Conservation (phyloP, 2,329 filamentous ascomycete species). For the Neopestalotiopsis rosae region DNA sequence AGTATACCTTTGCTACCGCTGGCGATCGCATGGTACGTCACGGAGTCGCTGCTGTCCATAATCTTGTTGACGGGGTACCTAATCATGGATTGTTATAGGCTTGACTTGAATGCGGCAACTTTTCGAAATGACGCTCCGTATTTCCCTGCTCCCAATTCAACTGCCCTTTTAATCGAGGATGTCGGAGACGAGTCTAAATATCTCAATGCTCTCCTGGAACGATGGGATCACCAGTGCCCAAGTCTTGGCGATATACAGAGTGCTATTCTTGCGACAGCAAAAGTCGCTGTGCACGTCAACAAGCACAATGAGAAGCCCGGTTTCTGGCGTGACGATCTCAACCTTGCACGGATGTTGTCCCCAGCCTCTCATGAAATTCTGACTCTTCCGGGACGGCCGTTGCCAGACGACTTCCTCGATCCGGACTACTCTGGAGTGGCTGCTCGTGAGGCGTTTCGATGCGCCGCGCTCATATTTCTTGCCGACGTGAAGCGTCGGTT, state of each 20-base stretch:
- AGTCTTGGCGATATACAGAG: constrained; percentile 29
- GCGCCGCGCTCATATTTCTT: constrained; percentile 33
- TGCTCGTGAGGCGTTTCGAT: constrained; percentile 32
- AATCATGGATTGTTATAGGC: constrained; percentile 22
- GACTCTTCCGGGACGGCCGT: constrained; percentile 28
- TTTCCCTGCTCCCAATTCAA: constrained; percentile 27
- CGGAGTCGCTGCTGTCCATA: neutral
- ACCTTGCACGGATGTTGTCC: constrained; percentile 28
- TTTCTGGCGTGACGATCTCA: constrained; percentile 34
- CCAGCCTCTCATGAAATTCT: constrained; percentile 33
- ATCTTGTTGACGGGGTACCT: neutral
- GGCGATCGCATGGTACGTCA: constrained; percentile 33
- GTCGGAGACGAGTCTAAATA: constrained; percentile 25
- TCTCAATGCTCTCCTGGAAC: constrained; percentile 26
- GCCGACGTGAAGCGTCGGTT: constrained; percentile 30
- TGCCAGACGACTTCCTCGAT: constrained; percentile 25
- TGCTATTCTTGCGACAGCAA: constrained; percentile 30
- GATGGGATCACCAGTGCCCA: constrained; percentile 29
- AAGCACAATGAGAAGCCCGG: constrained; percentile 18
- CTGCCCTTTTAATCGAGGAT: constrained; percentile 28
- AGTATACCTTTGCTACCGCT: constrained; percentile 28
- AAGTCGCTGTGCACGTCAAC: constrained; percentile 33
- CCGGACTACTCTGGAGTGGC: constrained; percentile 27
- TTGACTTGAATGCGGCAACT: constrained; percentile 32
- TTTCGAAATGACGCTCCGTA: constrained; percentile 29